Conservation (phyloP, 176 grass and related monocot genomes). For the Thinopyrum elongatum region DNA sequence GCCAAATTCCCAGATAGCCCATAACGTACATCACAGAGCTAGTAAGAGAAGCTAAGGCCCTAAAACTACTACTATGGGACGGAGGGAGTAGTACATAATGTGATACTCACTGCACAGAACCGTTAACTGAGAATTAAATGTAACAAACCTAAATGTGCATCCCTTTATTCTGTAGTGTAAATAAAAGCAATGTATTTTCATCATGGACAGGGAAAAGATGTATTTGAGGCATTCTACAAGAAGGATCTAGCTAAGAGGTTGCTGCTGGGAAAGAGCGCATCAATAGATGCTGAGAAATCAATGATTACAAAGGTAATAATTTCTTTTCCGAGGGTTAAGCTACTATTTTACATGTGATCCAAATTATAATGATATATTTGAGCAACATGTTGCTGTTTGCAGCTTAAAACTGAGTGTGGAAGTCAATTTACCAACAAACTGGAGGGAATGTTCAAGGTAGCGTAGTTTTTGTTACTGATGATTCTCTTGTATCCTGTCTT, state of each 20-base stretch:
- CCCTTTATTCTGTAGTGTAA: slow-evolving; percentile 10
- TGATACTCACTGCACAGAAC: not conserved
- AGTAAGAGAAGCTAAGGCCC: not conserved
- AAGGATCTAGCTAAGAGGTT: slow-evolving; percentile 99
- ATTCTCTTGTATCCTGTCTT: slow-evolving; percentile 8
- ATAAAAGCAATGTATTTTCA: slow-evolving; percentile 8
- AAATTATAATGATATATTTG: slow-evolving; percentile 17
- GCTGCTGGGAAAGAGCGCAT: slow-evolving; percentile 96
- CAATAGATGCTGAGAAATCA: slow-evolving; percentile 98
- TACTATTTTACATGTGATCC: slow-evolving; percentile 12
- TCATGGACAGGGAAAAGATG: slow-evolving; percentile 90
- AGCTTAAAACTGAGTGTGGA: slow-evolving; percentile 99
- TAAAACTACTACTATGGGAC: slow-evolving; percentile 9
- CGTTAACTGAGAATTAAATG: not conserved
- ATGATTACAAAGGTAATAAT: slow-evolving; percentile 96
- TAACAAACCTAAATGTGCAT: not conserved
- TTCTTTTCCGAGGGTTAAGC: not conserved
- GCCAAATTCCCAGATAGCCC: not conserved
- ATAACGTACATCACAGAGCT: not conserved
- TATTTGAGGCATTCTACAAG: slow-evolving; percentile 99
- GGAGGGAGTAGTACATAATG: not conserved
- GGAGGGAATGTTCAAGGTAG: slow-evolving; percentile 99
- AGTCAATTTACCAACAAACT: slow-evolving; percentile 99
- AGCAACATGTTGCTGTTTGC: slow-evolving; percentile 37
- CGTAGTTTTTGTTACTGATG: slow-evolving; percentile 4